These are phyloP conservation scores for Arthroderma sp. DNA, from an alignment of 2,329 filamentous ascomycete genomes.

Conservation along the genomic window DNA sequence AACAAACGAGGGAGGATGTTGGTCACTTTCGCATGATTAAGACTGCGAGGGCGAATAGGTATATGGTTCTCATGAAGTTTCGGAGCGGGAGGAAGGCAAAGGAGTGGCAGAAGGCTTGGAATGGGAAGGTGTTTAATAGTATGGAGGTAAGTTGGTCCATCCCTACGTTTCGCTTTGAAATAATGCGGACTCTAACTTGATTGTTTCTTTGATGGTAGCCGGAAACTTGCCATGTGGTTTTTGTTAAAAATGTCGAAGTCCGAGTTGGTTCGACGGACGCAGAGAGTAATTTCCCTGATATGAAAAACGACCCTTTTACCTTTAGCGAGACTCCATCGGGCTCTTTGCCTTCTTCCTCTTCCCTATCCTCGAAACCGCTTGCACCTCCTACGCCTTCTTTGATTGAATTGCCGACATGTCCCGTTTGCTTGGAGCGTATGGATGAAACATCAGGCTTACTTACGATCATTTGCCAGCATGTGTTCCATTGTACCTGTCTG, in stretches of 20 bases:
- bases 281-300: slow-evolving; percentile 43
- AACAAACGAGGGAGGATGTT: slow-evolving; percentile 71
- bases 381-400: slow-evolving; percentile 69
- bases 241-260: slow-evolving; percentile 83
- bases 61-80: slow-evolving; percentile 94
- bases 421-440: slow-evolving; percentile 94
- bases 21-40: slow-evolving; percentile 91
- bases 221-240: slow-evolving; percentile 88
- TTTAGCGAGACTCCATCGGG: slow-evolving; percentile 18
- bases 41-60: slow-evolving; percentile 76
- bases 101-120: slow-evolving; percentile 74
- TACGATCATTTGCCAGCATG: slow-evolving; percentile 92
- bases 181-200: slow-evolving; percentile 6
- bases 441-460: slow-evolving; percentile 90
- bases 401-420: slow-evolving; percentile 85
- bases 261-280: slow-evolving; percentile 22
- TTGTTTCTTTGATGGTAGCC: slow-evolving; percentile 39
- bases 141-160: slow-evolving; percentile 55
- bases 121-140: slow-evolving; percentile 83
- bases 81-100: slow-evolving; percentile 59
- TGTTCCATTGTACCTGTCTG: slow-evolving; percentile 92
- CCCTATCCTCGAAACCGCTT: slow-evolving; percentile 46
- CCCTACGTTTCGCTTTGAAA: not conserved
- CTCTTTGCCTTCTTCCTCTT: slow-evolving; percentile 27
- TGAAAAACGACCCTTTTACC: slow-evolving; percentile 52